Percentiles rank a stretch among this genome's conserved stretches.
Conservation (phyloP, 306 rosid genomes). For the Neltuma alba region DNA sequence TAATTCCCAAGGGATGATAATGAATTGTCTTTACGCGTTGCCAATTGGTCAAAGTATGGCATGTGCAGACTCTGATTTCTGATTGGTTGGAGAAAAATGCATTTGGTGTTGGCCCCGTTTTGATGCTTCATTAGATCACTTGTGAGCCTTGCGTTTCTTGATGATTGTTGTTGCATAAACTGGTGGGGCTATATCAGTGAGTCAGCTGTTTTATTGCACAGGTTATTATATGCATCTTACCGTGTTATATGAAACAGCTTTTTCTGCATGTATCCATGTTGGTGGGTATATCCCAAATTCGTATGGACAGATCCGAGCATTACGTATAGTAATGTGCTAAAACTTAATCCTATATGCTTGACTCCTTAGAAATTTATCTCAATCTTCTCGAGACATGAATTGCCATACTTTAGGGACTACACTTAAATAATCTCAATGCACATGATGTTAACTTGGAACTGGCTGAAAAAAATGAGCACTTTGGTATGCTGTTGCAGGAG, state of each 20-base stretch:
- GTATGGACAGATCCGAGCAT: not conserved
- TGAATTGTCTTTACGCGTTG: conserved; percentile 23
- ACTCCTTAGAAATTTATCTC: not conserved
- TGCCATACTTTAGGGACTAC: too few relatives aligned
- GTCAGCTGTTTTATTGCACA: not conserved
- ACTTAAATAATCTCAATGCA: not conserved
- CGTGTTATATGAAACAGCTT: not conserved
- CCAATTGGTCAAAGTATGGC: not conserved
- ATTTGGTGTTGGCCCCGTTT: not conserved
- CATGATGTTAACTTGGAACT: not conserved
- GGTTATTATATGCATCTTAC: not conserved
- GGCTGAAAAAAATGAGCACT: conserved; percentile 18
- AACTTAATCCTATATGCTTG: not conserved
- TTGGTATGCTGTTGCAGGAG: conserved; percentile 59
- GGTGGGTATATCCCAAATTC: not conserved
- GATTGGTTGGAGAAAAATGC: not conserved
- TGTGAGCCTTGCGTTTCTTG: conserved; percentile 16
- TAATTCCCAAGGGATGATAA: conserved; percentile 7
- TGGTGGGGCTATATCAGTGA: conserved; percentile 3
- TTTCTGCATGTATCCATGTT: not conserved
- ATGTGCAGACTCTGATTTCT: not conserved
- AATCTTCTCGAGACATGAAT: not conserved
- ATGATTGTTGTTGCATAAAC: not conserved
- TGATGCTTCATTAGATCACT: not conserved
- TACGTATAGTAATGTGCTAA: not conserved